Percentiles rank a stretch among this genome's conserved stretches.
phyloP scores from a whole-genome alignment of 495 filamentous ascomycete species.

The Lasiosphaeriaceae sp. region DNA sequence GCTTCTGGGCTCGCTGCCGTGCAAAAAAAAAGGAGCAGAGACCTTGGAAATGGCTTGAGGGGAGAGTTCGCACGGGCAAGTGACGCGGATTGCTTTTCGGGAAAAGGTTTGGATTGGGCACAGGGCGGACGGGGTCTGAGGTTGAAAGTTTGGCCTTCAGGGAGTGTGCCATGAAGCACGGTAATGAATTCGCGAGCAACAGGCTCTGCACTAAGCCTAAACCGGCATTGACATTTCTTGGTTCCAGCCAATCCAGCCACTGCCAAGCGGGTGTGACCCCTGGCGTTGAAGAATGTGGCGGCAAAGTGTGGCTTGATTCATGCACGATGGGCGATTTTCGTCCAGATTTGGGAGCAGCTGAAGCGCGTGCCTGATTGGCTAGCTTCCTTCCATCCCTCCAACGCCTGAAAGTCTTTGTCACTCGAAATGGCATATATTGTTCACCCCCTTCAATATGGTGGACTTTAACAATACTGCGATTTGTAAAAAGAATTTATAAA shows the following conservation, averaged over 20 bases:
- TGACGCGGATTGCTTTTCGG: constrained; percentile 9
- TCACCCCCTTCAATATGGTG: too few relatives aligned
- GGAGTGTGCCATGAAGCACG: constrained; percentile 19
- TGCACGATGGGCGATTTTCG: too few relatives aligned
- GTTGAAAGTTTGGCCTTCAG: constrained; percentile 26
- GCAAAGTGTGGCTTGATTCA: background rate
- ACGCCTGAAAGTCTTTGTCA: too few relatives aligned
- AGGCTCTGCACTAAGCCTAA: constrained; percentile 24
- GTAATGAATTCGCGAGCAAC: constrained; percentile 25
- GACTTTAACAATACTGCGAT: too few relatives aligned
- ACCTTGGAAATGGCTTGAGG: background rate
- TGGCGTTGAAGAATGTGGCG: background rate
- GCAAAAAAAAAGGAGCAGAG: constrained; percentile 9
- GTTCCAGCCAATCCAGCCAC: background rate
- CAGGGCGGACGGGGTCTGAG: constrained; percentile 12
- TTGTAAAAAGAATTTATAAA: too few relatives aligned
- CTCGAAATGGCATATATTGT: too few relatives aligned
- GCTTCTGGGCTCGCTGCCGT: background rate
- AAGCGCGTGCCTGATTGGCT: too few relatives aligned
- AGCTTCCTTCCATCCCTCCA: too few relatives aligned
- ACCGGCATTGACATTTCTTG: constrained; percentile 12
- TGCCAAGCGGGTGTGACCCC: background rate
- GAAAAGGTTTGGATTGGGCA: constrained; percentile 1
- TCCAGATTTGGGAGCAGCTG: too few relatives aligned
- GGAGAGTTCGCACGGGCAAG: background rate